Conservation (phyloP, 345 rosid genomes). For the Trapa incisa region DNA sequence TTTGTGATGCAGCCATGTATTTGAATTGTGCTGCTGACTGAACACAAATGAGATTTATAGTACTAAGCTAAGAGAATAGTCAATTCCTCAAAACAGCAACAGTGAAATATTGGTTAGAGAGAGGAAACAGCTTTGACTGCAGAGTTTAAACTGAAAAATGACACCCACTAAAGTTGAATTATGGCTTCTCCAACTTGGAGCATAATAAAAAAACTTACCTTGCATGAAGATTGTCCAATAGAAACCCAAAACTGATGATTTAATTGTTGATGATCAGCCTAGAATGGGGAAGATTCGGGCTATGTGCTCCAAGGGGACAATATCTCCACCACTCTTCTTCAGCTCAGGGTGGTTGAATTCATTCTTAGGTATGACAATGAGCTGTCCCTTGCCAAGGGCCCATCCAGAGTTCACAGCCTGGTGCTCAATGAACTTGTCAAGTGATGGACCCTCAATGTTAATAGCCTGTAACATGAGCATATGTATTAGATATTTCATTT, state of each 20-base stretch:
- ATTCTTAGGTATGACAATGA: slow-evolving; percentile 41
- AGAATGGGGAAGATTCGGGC: slow-evolving; percentile 88
- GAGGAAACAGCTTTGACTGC: neutral
- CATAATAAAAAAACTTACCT: neutral
- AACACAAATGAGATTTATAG: too few relatives aligned
- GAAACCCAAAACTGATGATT: neutral
- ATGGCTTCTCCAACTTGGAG: neutral
- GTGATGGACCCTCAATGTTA: slow-evolving; percentile 60
- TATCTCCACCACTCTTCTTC: slow-evolving; percentile 59
- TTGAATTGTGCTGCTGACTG: too few relatives aligned
- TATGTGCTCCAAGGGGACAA: slow-evolving; percentile 67
- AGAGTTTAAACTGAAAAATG: too few relatives aligned
- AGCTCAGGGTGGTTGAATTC: slow-evolving; percentile 84
- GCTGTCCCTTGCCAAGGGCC: slow-evolving; percentile 61
- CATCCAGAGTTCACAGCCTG: slow-evolving; percentile 55
- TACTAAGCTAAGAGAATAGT: neutral
- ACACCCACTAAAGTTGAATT: neutral
- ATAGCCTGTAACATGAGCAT: slow-evolving; percentile 41
- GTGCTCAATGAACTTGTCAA: slow-evolving; percentile 83
- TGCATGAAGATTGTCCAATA: neutral
- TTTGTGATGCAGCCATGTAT: too few relatives aligned
- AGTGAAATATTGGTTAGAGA: neutral
- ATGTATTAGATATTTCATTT: neutral
- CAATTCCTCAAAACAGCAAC: neutral
- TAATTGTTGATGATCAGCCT: slow-evolving; percentile 25